Evolutionary conservation across 2,329 filamentous ascomycete genomes (phyloP).

Genomic region (Plenodomus biglobosus): DNA sequence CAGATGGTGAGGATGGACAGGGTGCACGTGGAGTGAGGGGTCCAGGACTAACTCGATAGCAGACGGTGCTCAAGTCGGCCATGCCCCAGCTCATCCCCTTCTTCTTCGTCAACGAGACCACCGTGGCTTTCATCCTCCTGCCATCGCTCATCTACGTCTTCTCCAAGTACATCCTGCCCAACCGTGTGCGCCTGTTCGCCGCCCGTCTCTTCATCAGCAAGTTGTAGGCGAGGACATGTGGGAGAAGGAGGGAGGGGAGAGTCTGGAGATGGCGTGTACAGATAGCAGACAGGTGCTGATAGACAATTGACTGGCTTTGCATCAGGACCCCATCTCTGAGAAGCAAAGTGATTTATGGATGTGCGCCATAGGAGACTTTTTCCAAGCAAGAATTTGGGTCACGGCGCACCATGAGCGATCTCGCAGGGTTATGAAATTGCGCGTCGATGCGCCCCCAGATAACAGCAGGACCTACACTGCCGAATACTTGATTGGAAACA

Average conservation of each 20-base stretch:
- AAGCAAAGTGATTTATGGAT: background rate
- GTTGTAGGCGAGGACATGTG: slow-evolving; percentile 36
- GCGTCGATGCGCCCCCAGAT: too few species aligned
- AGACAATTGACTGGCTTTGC: slow-evolving; percentile 39
- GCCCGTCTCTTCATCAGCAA: slow-evolving; percentile 50
- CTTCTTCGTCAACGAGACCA: slow-evolving; percentile 51
- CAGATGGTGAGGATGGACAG: slow-evolving; percentile 34
- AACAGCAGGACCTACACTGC: too few species aligned
- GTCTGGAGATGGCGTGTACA: slow-evolving; percentile 30
- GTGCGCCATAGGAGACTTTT: background rate
- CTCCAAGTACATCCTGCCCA: slow-evolving; percentile 49
- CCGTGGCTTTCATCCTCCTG: slow-evolving; percentile 46
- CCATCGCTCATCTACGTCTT: slow-evolving; percentile 49
- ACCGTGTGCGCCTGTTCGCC: slow-evolving; percentile 46
- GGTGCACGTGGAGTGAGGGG: background rate
- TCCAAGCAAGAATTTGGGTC: too few species aligned
- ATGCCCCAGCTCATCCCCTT: slow-evolving; percentile 51
- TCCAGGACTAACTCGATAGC: slow-evolving; percentile 17
- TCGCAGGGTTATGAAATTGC: too few species aligned
- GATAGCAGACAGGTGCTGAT: slow-evolving; percentile 38
- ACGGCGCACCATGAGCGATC: too few species aligned
- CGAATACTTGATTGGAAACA: too few species aligned
- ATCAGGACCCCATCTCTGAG: slow-evolving; percentile 1
- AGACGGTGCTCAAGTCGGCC: slow-evolving; percentile 47
- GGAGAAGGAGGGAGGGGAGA: slow-evolving; percentile 2